A percentile compares a stretch with the other conserved stretches of the same genome.
phyloP scores from a whole-genome alignment of 176 grass and related monocot species.

The Eragrostis nindensis region DNA sequence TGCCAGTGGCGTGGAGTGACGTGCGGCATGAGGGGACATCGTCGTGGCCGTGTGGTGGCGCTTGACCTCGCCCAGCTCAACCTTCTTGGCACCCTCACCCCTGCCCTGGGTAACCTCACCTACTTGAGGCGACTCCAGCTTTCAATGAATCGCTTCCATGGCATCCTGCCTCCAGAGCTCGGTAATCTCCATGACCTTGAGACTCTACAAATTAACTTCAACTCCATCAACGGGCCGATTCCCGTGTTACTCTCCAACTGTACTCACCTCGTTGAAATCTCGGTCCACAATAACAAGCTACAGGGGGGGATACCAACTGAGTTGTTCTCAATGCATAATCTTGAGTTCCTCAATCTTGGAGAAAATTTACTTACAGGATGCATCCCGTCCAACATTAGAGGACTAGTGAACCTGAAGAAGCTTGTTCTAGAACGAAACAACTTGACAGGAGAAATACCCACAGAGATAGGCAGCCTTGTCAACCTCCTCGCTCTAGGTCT shows the following conservation, averaged over 20 bases:
- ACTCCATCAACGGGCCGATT: not conserved
- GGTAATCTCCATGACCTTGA: not conserved
- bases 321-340: not conserved
- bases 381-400: not conserved
- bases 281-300: not conserved
- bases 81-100: not conserved
- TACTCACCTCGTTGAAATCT: not conserved
- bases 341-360: constrained; percentile 8
- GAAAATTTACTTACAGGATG: constrained; percentile 14
- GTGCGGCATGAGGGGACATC: not conserved
- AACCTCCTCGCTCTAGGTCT: not conserved
- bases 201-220: not conserved
- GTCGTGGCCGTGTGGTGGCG: constrained; percentile 10
- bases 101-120: not conserved
- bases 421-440: not conserved
- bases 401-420: not conserved
- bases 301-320: not conserved
- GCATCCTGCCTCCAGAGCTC: not conserved
- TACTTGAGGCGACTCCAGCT: constrained; percentile 7
- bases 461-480: constrained; percentile 13
- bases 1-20: not conserved
- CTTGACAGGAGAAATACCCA: constrained; percentile 14
- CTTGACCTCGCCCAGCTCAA: not conserved
- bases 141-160: not conserved
- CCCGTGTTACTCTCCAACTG: not conserved